Base-by-base conservation (phyloP, 78 protist genomes). In the Cavenderia fasciculata region DNA sequence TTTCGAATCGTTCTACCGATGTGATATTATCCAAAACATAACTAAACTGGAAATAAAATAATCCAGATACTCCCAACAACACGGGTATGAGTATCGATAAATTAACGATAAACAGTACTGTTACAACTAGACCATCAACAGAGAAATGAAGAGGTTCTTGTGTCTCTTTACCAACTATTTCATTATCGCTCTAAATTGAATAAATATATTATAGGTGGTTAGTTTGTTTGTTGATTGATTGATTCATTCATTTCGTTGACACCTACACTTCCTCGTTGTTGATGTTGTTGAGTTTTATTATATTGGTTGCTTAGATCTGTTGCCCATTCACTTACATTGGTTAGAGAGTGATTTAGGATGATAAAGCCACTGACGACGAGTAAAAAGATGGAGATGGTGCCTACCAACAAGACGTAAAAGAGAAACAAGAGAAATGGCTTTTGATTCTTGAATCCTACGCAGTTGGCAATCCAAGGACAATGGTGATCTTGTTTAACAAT, bases 381-480 rank as follows among this genome's bases (percentile, higher is more conserved):
- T 19, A 63, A 5, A 2, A 63, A 5, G 19, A 27, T 63, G 2
- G 72, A 21, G 2, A 63, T 33, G 7, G 72, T 63, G 12, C 72
- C 72, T 16, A 40, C 72, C 4, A 63, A 43, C 3, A 47, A 38
- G 8, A 47, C 38, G 47, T 63, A 63, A 16, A 63, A 63, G 1
- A 63, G 72, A 8, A 63, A 63, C 31, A 63, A n/a, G 2, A 63
- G 10, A 16, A 63, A 63, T 38, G 43, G 47, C 47, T 63, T 63
- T 8, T 63, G 72, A 63, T 63, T 63, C 4, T 63, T 7, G 38
- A 38, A 36, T 5, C 72, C 72, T 38, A 63, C 72, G 8, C 98
- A 98, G n/a, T 62, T 57, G 52, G 74, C 41, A 21, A 96, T 47
- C 99, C 99, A 96, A n/a, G 96, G 96, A 77, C 99, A 98, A 94